These are phyloP conservation scores for Calonectria pteridis DNA, from an alignment of 2,329 filamentous ascomycete species.

Conservation along the genomic window DNA sequence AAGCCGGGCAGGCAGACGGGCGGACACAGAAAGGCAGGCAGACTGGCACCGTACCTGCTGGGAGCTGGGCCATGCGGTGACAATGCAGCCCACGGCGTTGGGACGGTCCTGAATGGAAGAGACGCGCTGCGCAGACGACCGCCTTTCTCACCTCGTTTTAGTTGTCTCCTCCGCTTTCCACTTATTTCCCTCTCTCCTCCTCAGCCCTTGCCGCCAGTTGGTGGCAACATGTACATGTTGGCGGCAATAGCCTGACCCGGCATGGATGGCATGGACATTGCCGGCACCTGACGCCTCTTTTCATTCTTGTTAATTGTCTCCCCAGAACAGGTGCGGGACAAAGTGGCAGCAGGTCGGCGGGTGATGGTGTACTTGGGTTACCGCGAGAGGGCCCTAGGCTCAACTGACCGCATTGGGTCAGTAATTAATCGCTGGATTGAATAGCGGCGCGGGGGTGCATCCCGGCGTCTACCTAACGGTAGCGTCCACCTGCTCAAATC, in stretches of 20 bases:
- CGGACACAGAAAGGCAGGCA: background rate
- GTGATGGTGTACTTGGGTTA: conserved; percentile 12
- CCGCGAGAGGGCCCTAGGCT: conserved; percentile 9
- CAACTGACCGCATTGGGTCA: conserved; percentile 11
- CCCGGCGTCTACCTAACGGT: conserved; percentile 8
- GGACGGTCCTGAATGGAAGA: background rate
- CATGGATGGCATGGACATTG: conserved; percentile 23
- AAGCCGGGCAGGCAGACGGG: background rate
- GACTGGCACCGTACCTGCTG: background rate
- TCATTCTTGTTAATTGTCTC: conserved; percentile 6
- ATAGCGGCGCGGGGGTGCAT: conserved; percentile 15
- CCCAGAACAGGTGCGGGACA: background rate
- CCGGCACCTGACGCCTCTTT: conserved; percentile 21
- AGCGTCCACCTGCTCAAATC: conserved; percentile 7
- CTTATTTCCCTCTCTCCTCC: background rate
- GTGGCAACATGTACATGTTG: conserved; percentile 10
- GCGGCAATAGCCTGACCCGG: conserved; percentile 1
- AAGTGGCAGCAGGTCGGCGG: conserved; percentile 2
- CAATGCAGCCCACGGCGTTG: conserved; percentile 2
- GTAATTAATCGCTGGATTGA: conserved; percentile 12
- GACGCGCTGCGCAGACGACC: background rate
- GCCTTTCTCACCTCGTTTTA: conserved; percentile 4
- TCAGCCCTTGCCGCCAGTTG: conserved; percentile 10
- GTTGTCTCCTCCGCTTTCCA: conserved; percentile 7
- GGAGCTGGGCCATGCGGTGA: background rate